Conservation (phyloP, 83 land plant species). For the Isoetes engelmannii region DNA sequence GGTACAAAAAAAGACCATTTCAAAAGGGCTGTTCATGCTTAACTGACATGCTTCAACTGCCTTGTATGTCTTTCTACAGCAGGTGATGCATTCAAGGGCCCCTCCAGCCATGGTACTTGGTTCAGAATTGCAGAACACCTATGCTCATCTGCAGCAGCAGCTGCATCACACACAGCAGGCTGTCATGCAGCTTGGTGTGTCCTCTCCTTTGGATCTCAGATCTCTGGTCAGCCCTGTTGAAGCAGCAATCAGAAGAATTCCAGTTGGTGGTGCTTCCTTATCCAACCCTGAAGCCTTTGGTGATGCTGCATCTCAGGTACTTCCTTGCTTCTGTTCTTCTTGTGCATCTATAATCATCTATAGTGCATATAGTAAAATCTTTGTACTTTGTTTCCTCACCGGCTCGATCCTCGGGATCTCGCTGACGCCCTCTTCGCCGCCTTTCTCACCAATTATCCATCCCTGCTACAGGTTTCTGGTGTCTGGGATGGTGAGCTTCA, state of each 20-base stretch:
- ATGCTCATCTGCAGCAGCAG: not conserved
- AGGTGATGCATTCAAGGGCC: slow-evolving; percentile 4
- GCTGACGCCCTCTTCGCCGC: too few relatives aligned
- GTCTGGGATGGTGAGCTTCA: slow-evolving; percentile 64
- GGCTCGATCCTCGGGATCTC: too few relatives aligned
- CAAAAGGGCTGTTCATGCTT: not conserved
- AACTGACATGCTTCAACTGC: not conserved
- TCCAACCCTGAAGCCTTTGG: not conserved
- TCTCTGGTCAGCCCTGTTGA: not conserved
- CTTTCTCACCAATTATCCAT: too few relatives aligned
- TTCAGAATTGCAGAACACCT: not conserved
- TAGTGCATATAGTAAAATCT: too few relatives aligned
- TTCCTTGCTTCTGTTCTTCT: too few relatives aligned
- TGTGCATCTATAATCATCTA: too few relatives aligned
- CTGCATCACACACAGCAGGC: not conserved
- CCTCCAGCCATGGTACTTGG: not conserved
- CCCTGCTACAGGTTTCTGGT: slow-evolving; percentile 28
- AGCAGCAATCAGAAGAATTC: not conserved
- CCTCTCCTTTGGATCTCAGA: slow-evolving; percentile 1
- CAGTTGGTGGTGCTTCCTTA: not conserved
- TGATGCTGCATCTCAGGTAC: slow-evolving; percentile 6
- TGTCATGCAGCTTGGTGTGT: not conserved
- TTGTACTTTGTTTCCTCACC: too few relatives aligned
- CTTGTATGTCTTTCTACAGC: not conserved
- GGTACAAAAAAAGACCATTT: not conserved